Conservation (phyloP, 331 rosid species). For the Malus hybrid region DNA sequence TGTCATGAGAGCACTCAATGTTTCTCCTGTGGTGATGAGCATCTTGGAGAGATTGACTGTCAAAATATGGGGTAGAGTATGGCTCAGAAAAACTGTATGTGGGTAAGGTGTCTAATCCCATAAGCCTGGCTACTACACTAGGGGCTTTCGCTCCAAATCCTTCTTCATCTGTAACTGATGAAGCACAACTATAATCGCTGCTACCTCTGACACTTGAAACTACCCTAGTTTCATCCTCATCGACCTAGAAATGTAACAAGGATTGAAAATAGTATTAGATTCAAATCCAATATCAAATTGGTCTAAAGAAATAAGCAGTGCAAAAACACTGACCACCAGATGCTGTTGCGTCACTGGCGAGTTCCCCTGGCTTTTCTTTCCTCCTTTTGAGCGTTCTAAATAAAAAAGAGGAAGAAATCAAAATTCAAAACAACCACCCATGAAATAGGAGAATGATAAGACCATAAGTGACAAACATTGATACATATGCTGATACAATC, state of each 20-base stretch:
- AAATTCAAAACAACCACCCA: conserved; percentile 9
- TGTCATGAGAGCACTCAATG: conserved; percentile 38
- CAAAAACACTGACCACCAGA: conserved; percentile 30
- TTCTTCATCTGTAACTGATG: conserved; percentile 85
- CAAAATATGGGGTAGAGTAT: conserved; percentile 55
- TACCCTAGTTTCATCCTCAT: conserved; percentile 50
- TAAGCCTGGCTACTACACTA: conserved; percentile 81
- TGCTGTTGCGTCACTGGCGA: conserved; percentile 35
- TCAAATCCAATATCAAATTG: background rate
- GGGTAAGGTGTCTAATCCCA: conserved; percentile 91
- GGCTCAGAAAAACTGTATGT: conserved; percentile 51
- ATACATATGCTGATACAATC: background rate
- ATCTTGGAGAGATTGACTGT: conserved; percentile 58
- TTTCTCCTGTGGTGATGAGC: conserved; percentile 38
- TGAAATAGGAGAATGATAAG: background rate
- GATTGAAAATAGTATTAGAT: background rate
- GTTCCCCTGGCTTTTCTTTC: conserved; percentile 40
- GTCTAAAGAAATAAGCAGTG: background rate
- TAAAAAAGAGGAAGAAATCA: conserved; percentile 1
- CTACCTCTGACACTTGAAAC: conserved; percentile 47
- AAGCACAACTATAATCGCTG: conserved; percentile 73
- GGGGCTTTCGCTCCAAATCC: conserved; percentile 57
- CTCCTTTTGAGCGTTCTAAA: conserved; percentile 44
- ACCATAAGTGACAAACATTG: background rate
- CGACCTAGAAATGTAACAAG: conserved; percentile 33